phyloP scores from a whole-genome alignment of 352 stramenopile genomes.

The Pilasporangium apinafurcum region DNA sequence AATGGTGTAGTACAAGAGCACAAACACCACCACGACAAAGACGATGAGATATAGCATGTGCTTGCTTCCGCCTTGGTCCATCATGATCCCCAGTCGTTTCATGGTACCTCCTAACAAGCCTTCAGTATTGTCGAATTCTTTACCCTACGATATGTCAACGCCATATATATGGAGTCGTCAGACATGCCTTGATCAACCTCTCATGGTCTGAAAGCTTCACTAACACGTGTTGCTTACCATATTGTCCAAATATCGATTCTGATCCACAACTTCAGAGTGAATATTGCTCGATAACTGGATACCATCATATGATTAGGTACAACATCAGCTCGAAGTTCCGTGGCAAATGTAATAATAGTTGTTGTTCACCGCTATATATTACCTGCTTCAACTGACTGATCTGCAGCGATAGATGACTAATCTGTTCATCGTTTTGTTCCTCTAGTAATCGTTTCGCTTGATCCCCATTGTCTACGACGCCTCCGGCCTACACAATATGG shows the following conservation, averaged over 20 bases:
- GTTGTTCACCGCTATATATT: not conserved
- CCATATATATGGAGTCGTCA: no score
- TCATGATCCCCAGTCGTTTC: constrained; percentile 81
- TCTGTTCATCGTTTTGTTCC: constrained; percentile 86
- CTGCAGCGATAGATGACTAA: constrained; percentile 83
- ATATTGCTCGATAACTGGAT: constrained; percentile 74
- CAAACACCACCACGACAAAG: constrained; percentile 83
- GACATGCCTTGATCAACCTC: no score
- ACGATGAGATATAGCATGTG: constrained; percentile 85
- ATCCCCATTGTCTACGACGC: constrained; percentile 50
- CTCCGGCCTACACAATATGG: constrained; percentile 18
- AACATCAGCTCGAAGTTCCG: not conserved
- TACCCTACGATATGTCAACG: constrained; percentile 30
- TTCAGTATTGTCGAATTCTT: constrained; percentile 84
- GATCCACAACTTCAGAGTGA: constrained; percentile 69
- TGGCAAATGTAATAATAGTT: not conserved
- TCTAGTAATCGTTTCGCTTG: constrained; percentile 75
- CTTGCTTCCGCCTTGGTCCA: constrained; percentile 83
- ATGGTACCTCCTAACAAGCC: constrained; percentile 79
- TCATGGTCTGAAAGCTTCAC: not conserved
- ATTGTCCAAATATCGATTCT: constrained; percentile 76
- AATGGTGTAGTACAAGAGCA: constrained; percentile 81
- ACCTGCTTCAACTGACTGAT: constrained; percentile 85
- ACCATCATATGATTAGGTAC: no score
- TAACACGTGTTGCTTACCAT: constrained; percentile 41